phyloP scores from a whole-genome alignment of 306 rosid genomes.

The Quercus suber region DNA sequence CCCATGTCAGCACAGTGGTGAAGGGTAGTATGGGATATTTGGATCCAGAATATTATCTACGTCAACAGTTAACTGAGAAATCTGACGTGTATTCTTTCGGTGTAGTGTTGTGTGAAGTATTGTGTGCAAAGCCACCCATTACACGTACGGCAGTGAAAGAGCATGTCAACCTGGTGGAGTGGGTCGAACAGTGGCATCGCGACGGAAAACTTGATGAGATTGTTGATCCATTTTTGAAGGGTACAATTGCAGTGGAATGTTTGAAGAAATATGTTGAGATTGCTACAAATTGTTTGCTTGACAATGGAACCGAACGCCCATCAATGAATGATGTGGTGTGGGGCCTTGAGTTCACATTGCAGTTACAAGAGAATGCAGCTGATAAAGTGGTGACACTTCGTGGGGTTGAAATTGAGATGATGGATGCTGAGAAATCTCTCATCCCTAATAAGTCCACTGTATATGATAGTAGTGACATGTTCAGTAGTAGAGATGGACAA shows the following conservation, averaged over 20 bases:
- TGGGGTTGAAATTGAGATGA: background rate
- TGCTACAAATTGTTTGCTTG: background rate
- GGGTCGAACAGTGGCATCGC: background rate
- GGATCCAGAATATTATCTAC: background rate
- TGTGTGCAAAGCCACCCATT: background rate
- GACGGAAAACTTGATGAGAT: background rate
- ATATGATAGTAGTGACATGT: background rate
- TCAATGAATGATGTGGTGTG: slow-evolving; percentile 1
- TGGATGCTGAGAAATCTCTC: background rate
- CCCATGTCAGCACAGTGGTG: background rate
- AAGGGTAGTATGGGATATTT: background rate
- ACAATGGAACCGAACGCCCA: background rate
- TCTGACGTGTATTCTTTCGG: background rate
- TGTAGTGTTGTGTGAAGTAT: background rate
- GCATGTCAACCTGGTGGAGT: background rate
- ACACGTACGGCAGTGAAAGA: background rate
- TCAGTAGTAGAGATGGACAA: background rate
- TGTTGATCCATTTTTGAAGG: background rate
- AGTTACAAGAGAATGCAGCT: background rate
- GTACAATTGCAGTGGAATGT: background rate
- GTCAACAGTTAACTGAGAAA: background rate
- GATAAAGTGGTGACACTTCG: background rate
- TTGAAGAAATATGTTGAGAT: background rate
- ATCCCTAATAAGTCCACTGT: background rate
- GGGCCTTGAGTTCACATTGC: slow-evolving; percentile 1